A percentile compares a stretch with the other conserved stretches of the same genome.
These are phyloP conservation scores for Pseudisothecium myosuroides DNA, from an alignment of 225 moss, liverwort and hornwort species.

Conservation along the genomic window DNA sequence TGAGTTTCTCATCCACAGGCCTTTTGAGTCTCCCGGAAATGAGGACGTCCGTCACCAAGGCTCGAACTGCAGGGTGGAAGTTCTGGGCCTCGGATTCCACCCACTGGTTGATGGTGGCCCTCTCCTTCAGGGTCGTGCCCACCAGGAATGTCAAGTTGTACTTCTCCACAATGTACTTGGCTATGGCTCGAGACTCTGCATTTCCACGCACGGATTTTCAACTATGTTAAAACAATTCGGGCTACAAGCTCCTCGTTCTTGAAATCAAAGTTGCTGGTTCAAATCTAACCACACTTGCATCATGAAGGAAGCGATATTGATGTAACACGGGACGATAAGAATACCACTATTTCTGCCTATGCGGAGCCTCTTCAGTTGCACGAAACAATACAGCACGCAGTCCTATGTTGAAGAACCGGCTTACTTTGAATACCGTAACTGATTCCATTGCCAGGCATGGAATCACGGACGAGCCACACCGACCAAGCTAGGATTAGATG, in stretches of 20 bases:
- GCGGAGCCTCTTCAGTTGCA: too few relatives aligned
- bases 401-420: too few relatives aligned
- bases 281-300: background rate
- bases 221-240: background rate
- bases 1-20: conserved; percentile 14
- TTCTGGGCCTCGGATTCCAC: conserved; percentile 51
- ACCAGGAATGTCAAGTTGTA: conserved; percentile 31
- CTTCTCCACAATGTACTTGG: conserved; percentile 53
- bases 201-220: background rate
- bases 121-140: conserved; percentile 44
- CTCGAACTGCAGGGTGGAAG: background rate
- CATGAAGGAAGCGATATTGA: too few relatives aligned
- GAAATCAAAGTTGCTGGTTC: background rate
- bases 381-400: too few relatives aligned
- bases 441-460: too few relatives aligned
- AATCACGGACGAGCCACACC: too few relatives aligned
- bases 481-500: too few relatives aligned
- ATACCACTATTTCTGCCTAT: too few relatives aligned
- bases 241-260: background rate
- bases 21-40: background rate
- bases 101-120: conserved; percentile 52
- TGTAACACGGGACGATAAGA: too few relatives aligned
- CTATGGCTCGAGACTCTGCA: conserved; percentile 74
- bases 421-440: too few relatives aligned
- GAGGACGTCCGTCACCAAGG: conserved; percentile 4